Conservation (phyloP, 2,329 filamentous ascomycete species). For the Diaporthe destruens region DNA sequence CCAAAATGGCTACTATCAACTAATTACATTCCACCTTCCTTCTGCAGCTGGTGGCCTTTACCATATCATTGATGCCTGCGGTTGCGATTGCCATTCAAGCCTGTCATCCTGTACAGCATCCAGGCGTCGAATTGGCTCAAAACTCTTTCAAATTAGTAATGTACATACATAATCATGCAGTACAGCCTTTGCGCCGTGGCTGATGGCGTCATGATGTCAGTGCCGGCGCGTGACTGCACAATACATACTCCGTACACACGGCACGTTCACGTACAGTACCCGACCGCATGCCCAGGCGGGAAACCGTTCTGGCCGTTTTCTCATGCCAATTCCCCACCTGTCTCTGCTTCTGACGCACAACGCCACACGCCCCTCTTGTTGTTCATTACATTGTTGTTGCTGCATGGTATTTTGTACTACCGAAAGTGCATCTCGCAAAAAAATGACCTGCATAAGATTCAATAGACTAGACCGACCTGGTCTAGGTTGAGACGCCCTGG, state of each 20-base stretch:
- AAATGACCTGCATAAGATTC: conserved; percentile 27
- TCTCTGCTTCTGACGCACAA: not conserved
- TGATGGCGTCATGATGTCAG: conserved; percentile 30
- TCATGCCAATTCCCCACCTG: not conserved
- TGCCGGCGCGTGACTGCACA: conserved; percentile 1
- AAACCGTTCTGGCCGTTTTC: not conserved
- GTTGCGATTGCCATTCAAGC: not conserved
- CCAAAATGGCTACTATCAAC: conserved; percentile 1
- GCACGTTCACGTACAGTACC: not conserved
- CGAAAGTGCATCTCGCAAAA: conserved; percentile 5
- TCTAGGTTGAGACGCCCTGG: conserved; percentile 8
- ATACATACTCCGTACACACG: too few relatives aligned
- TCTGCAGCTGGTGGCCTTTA: not conserved
- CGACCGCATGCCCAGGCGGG: not conserved
- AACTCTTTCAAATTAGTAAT: not conserved
- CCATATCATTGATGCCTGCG: too few relatives aligned
- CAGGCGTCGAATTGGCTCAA: not conserved
- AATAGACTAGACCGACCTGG: conserved; percentile 12
- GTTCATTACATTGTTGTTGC: not conserved
- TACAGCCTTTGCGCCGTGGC: not conserved
- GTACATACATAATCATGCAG: not conserved
- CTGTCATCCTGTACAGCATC: too few relatives aligned
- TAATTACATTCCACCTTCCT: conserved; percentile 4
- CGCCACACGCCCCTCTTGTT: not conserved
- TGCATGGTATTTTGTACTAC: not conserved